Base-by-base conservation (phyloP, 1,284 basidiomycete genomes). In the Ganoderma multipileum region DNA sequence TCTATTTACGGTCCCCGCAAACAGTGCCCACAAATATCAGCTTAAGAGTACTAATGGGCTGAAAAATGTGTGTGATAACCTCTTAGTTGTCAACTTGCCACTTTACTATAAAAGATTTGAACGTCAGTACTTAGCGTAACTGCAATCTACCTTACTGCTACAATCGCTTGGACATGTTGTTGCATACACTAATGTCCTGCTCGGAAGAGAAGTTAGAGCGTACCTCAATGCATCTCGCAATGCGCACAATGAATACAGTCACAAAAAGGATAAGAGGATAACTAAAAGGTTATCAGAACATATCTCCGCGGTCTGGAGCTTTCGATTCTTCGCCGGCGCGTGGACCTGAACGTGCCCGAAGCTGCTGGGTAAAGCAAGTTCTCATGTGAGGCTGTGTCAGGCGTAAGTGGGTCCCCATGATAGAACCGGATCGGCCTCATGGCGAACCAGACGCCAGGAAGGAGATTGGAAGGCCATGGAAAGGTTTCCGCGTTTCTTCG, bases 401-500 rank as follows among this genome's bases (percentile, higher is more conserved):
- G 58, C 60, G 61, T 60, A 67, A 66, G 63, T 68, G 67, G 65
- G 67, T 67, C 58, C 67, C 58, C 66, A 66, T 68, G 71, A 66
- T 64, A 38, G 65, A 61, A 65, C 38, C 55, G 33, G 58, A 58
- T 61, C 50, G 65, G 71, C 63, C 71, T 72, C 71, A 65, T 70
- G 71, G 57, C 23, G 63, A 18, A 55, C 50, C 26, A 69, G 67
- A 33, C 69, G 63, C 67, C 69, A 63, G 54, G 47, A 62, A 64
- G 71, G 68, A 18, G 68, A 65, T 65, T 65, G 62, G 63, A 47
- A 64, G 69, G 61, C 61, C 52, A 50, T 62, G 65, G 59, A 38
- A 72, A 64, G 63, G 59, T 72, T 66, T 66, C 28, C 44, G 63
- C 38, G 66, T 52, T 55, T 67, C 68, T 72, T 72, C 71, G 67